Percentiles rank a stretch among this genome's conserved stretches.
phyloP scores from a whole-genome alignment of 306 rosid genomes.

The Phaseolus lunatus region DNA sequence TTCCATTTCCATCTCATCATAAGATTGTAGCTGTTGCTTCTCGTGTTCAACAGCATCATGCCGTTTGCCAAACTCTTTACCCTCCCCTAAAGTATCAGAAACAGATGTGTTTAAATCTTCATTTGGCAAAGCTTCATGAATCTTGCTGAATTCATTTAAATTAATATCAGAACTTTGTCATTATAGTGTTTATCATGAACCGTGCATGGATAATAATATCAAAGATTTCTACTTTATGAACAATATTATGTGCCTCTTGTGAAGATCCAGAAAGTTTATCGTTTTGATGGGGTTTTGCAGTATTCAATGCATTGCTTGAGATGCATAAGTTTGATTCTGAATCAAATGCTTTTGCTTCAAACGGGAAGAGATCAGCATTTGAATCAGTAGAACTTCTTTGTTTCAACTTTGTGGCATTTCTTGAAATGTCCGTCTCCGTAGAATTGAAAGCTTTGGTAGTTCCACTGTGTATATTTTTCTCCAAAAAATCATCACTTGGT shows the following conservation, averaged over 20 bases:
- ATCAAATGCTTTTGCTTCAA: slow-evolving; percentile 43
- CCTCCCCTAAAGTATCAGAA: slow-evolving; percentile 41
- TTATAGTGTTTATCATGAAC: slow-evolving; percentile 33
- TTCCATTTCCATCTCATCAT: slow-evolving; percentile 35
- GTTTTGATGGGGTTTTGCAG: slow-evolving; percentile 39
- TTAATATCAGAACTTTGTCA: slow-evolving; percentile 41
- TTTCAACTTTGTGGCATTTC: slow-evolving; percentile 41
- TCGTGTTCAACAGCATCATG: slow-evolving; percentile 43
- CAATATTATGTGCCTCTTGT: slow-evolving; percentile 38
- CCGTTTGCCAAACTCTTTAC: slow-evolving; percentile 39
- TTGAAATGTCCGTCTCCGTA: slow-evolving; percentile 36
- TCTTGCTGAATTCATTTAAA: slow-evolving; percentile 37
- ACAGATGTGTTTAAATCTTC: slow-evolving; percentile 44
- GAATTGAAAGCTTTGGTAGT: slow-evolving; percentile 38
- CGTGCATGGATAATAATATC: slow-evolving; percentile 40
- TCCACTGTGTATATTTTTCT: slow-evolving; percentile 33
- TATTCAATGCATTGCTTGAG: slow-evolving; percentile 38
- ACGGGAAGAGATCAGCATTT: slow-evolving; percentile 27
- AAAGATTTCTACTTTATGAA: slow-evolving; percentile 43
- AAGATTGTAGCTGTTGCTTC: slow-evolving; percentile 45
- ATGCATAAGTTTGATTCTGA: slow-evolving; percentile 36
- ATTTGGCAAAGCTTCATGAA: slow-evolving; percentile 39
- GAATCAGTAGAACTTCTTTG: slow-evolving; percentile 23
- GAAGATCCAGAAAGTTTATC: slow-evolving; percentile 28
- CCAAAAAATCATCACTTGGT: slow-evolving; percentile 29